phyloP scores from a whole-genome alignment of 331 rosid genomes.

The Erythrophleum ivorense region DNA sequence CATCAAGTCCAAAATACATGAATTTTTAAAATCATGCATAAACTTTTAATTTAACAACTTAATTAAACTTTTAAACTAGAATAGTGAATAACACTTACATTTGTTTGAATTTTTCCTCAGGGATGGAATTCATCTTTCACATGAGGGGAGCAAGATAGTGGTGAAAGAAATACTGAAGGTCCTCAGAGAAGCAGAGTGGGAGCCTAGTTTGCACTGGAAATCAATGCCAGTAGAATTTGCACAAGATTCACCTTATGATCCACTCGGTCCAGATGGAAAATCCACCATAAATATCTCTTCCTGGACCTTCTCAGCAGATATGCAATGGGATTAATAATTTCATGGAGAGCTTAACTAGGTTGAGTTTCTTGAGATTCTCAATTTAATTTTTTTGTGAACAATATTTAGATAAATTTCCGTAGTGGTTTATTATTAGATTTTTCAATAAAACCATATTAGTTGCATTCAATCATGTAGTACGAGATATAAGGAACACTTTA shows the following conservation, averaged over 20 bases:
- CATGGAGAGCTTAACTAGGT: neutral
- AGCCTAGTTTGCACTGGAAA: constrained; percentile 67
- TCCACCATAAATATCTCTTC: constrained; percentile 35
- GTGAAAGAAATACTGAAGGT: constrained; percentile 69
- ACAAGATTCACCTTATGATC: constrained; percentile 55
- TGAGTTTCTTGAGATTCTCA: neutral
- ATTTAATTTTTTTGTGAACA: neutral
- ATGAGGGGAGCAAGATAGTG: constrained; percentile 76
- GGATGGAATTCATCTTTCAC: constrained; percentile 81
- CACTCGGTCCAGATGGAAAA: constrained; percentile 44
- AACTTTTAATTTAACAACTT: too few relatives aligned
- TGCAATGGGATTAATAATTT: constrained; percentile 42
- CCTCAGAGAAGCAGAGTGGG: constrained; percentile 74
- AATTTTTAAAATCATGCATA: too few relatives aligned
- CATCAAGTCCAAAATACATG: too few relatives aligned
- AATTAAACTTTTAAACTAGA: neutral
- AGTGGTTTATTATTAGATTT: neutral
- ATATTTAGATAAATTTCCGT: neutral
- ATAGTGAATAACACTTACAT: neutral
- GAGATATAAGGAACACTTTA: too few relatives aligned
- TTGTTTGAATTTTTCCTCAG: constrained; percentile 39
- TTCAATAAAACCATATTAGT: neutral
- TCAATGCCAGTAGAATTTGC: constrained; percentile 68
- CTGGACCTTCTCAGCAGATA: neutral
- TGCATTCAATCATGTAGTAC: too few relatives aligned